Conservation (phyloP, 2,329 filamentous ascomycete genomes). For the Simplicillium aogashimaense region DNA sequence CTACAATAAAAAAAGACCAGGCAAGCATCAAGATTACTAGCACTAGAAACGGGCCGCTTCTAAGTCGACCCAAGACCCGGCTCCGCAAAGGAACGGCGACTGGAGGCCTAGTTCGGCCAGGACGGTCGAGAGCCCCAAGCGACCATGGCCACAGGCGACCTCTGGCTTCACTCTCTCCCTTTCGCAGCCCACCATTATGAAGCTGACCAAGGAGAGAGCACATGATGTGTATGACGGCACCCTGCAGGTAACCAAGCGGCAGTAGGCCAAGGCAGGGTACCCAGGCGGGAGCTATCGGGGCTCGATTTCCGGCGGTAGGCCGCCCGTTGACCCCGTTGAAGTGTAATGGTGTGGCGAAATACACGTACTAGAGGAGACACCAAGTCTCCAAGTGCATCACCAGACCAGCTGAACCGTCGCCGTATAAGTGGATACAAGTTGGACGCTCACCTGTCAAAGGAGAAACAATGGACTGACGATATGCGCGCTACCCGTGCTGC, state of each 20-base stretch:
- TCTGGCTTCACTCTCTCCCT: neutral
- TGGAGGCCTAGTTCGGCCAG: no score
- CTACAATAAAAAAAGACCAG: no score
- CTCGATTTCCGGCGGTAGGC: no score
- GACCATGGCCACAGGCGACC: no score
- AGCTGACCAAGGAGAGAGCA: constrained; percentile 5
- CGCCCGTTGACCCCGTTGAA: neutral
- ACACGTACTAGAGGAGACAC: neutral
- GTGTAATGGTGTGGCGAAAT: neutral
- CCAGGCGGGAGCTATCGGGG: neutral
- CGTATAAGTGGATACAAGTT: neutral
- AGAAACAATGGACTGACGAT: neutral
- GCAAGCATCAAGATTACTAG: no score
- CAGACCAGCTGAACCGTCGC: neutral
- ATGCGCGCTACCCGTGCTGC: neutral
- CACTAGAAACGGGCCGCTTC: no score
- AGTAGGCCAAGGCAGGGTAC: neutral
- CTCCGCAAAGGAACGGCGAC: no score
- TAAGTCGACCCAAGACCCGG: no score
- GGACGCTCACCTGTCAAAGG: neutral
- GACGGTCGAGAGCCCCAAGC: no score
- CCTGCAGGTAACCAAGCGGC: constrained; percentile 8
- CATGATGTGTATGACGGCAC: constrained; percentile 8
- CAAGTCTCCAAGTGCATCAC: neutral
- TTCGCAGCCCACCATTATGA: constrained; percentile 5